Evolutionary conservation across 1,284 basidiomycete genomes (phyloP).

Genomic region (Trametes polyzona): DNA sequence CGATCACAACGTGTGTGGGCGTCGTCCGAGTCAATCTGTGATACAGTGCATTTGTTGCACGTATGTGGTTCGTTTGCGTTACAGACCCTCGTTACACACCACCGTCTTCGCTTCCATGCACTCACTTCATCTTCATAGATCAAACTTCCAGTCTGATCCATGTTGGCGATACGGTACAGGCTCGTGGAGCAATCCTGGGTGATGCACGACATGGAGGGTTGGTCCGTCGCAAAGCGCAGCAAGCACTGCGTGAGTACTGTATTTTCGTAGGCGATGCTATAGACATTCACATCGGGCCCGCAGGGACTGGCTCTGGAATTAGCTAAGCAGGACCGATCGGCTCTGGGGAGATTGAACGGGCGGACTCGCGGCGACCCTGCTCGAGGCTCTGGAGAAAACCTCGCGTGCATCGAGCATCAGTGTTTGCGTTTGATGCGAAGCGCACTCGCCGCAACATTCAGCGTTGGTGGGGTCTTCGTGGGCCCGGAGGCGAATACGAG

Average conservation of each 20-base stretch:
- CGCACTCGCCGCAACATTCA: too few relatives aligned
- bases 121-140: too few relatives aligned
- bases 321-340: slow-evolving; percentile 5
- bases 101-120: too few relatives aligned
- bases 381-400: neutral
- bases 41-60: neutral
- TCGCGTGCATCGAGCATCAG: slow-evolving; percentile 1
- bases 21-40: neutral
- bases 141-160: too few relatives aligned
- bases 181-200: too few relatives aligned
- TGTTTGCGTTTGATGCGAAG: slow-evolving; percentile 11
- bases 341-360: neutral
- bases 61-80: neutral
- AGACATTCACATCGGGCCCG: neutral
- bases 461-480: neutral
- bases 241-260: too few relatives aligned
- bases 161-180: too few relatives aligned
- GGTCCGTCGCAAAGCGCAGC: too few relatives aligned
- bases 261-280: too few relatives aligned
- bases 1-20: neutral
- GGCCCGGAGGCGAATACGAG: neutral
- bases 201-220: too few relatives aligned
- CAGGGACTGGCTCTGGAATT: neutral
- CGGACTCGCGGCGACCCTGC: neutral
- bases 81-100: too few relatives aligned